These are phyloP conservation scores for Krasilnikovozyma curviuscula DNA, from an alignment of 768 basidiomycete genomes.

Conservation along the genomic window DNA sequence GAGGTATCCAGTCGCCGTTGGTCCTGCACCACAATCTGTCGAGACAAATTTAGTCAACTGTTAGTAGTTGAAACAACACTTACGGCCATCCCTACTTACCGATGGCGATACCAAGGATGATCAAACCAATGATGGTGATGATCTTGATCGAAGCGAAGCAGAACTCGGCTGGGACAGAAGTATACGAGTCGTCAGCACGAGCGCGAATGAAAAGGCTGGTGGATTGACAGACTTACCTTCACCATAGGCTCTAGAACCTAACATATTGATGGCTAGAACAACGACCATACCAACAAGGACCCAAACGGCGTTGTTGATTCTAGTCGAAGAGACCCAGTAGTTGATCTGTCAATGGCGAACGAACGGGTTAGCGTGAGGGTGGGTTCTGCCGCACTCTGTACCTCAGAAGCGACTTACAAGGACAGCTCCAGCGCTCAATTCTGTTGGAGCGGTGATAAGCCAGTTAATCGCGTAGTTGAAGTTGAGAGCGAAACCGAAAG, in stretches of 20 bases:
- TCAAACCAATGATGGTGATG: slow-evolving; percentile 32
- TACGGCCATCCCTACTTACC: too few relatives aligned
- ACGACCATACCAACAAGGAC: slow-evolving; percentile 54
- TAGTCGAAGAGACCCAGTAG: slow-evolving; percentile 24
- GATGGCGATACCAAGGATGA: slow-evolving; percentile 47
- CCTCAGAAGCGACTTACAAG: too few relatives aligned
- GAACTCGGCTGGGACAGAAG: slow-evolving; percentile 23
- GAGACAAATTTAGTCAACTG: not conserved
- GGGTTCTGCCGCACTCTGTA: too few relatives aligned
- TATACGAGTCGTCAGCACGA: not conserved
- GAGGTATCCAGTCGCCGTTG: slow-evolving; percentile 36
- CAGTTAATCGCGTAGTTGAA: slow-evolving; percentile 12
- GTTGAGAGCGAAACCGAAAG: slow-evolving; percentile 9
- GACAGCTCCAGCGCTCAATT: too few relatives aligned
- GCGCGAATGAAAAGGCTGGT: not conserved
- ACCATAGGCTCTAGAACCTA: slow-evolving; percentile 24
- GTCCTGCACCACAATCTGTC: not conserved
- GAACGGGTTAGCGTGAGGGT: too few relatives aligned
- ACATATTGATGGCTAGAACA: slow-evolving; percentile 38
- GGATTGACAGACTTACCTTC: slow-evolving; percentile 29
- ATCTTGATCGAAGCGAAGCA: slow-evolving; percentile 84
- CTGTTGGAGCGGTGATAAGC: too few relatives aligned
- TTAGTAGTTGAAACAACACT: slow-evolving; percentile 47
- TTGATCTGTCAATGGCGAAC: slow-evolving; percentile 12
- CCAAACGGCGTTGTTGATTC: slow-evolving; percentile 56